Evolutionary conservation across 1,139 yeast species (phyloP), one percentile per base, ranked within the genome.

Genomic region (Arxiozyma heterogenica): DNA sequence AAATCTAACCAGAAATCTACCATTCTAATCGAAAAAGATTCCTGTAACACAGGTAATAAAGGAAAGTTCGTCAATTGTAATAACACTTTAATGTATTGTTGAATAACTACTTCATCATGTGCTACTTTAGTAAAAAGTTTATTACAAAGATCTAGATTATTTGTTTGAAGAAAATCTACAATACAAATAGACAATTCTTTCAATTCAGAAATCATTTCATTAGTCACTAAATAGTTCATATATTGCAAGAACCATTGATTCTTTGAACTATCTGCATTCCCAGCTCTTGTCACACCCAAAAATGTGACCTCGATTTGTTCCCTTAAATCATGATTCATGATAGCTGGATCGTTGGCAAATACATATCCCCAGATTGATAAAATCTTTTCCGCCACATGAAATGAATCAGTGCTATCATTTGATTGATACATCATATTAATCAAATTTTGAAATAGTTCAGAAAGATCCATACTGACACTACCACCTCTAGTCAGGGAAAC

Each of bases 1-100:
- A 86, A 74, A 55, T 83, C 84, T 53, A 80, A 79, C 98, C 98
- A 93, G 64, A 90, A 88, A 53, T 83, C 83, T 5, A 87, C 73
- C 60, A 89, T 74, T 54, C 82, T 84, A 47, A 77, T 80, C 18
- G 95, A 84, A 15, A 86, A 72, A 18, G 71, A 71, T 65, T 91
- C 96, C 30, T 88, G 91, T 0, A 75, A 70, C 0, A 84, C 75
- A 0, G 95, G 86, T 5, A 71, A 62, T 0, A 85, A 83, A 0
- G 84, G 83, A 51, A 79, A 76, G 53, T 77, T 75, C 0, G 95
- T 81, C 51, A 90, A 68, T 44, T 74, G 74, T 27, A 85, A 59
- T 15, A 87, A 68, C n/a, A 79, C 72, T 17, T 76, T 73, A 18
- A 84, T 66, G 45, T 79, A 75, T 22, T 70, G 68, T 44, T 72